Base-by-base conservation (phyloP, 2,329 filamentous ascomycete genomes). In the Neocatenulostroma microsporum region DNA sequence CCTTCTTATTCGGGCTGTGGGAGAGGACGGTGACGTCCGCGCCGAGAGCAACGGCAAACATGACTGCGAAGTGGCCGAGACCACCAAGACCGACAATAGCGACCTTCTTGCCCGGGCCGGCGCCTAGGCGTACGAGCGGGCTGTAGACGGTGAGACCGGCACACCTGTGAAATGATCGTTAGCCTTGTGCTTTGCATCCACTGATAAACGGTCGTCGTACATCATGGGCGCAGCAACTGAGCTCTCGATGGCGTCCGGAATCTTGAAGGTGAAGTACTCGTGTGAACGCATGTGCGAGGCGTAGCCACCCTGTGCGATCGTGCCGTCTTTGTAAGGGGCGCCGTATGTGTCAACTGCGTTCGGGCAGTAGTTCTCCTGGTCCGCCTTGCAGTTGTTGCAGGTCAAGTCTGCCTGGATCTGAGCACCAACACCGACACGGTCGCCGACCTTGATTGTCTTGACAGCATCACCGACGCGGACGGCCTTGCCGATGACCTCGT, bases 81-180 rank as follows among this genome's bases (percentile, higher is more conserved):
- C 67, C 67, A 42, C 67, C 67, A 47, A 86, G 67, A 44, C 83
- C 83, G 7, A 86, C 75, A 42, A 88, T 75, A 24, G 74, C 83
- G 15, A 87, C 77, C 66, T 84, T 85, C 69, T 84, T 85, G 44
- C 85, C 84, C 1, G 82, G 82, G 0, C 82, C 82, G 41, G 74
- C 73, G 15, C 82, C 82, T 54, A 87, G 79, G 32, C 84, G 74
- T 46, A 84, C 79, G 11, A 94, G 70, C 1, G 86, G 85, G 42
- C 76, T 82, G 66, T 79, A 93, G 41, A 78, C 78, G 3, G 86
- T 93, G 47, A 93, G 70, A 45, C 86, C 86, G 26, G 84, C 86
- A 62, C 86, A 93, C 49, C 31, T 38, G 32, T 12, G 13, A 31
- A 5, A 31, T 8, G 8, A 18, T 32, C 7, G 30, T 32, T 21